Conservation (phyloP, 306 rosid genomes). For the Fagus sylvatica region DNA sequence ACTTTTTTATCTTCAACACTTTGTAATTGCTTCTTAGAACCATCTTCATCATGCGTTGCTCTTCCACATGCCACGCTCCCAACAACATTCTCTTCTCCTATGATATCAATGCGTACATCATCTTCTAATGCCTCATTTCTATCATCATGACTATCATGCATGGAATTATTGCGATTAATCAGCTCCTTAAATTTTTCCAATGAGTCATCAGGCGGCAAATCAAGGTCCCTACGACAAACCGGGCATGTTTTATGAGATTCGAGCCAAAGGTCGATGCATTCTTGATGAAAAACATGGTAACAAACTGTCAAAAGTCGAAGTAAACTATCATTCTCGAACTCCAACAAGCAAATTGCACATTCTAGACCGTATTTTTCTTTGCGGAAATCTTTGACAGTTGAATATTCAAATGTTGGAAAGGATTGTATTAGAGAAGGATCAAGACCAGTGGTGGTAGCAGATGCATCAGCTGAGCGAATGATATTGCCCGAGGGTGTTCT, state of each 20-base stretch:
- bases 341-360: conserved; percentile 68
- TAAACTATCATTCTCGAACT: conserved; percentile 57
- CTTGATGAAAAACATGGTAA: conserved; percentile 72
- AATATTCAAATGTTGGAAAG: conserved; percentile 59
- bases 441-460: conserved; percentile 43
- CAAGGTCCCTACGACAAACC: conserved; percentile 65
- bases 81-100: conserved; percentile 4
- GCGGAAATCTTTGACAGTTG: conserved; percentile 52
- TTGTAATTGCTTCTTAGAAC: not conserved
- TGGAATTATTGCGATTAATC: not conserved
- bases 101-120: conserved; percentile 43
- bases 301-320: conserved; percentile 61
- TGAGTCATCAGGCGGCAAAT: not conserved
- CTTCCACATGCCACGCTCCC: not conserved
- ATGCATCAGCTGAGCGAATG: conserved; percentile 9
- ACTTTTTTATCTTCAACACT: not conserved
- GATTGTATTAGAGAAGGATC: conserved; percentile 41
- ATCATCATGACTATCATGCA: not conserved
- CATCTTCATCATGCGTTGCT: not conserved
- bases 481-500: conserved; percentile 34
- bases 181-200: conserved; percentile 13
- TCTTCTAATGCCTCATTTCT: not conserved
- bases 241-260: conserved; percentile 75
- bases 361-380: conserved; percentile 43
- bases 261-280: conserved; percentile 83